These are phyloP conservation scores for Auricularia sp. DNA, from an alignment of 768 basidiomycete species.

Conservation along the genomic window DNA sequence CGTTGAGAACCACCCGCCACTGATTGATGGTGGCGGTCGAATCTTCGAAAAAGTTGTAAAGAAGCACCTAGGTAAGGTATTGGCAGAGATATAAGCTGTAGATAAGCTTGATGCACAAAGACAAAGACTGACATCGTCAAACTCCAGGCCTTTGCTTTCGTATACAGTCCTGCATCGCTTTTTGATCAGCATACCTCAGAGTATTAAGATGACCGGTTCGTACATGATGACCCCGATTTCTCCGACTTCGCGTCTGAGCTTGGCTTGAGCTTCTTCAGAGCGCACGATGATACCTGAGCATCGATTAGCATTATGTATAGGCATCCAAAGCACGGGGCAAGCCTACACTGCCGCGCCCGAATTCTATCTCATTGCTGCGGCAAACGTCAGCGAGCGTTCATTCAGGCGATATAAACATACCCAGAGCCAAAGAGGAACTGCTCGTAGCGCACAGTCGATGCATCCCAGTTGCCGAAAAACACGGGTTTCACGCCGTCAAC, in stretches of 20 bases:
- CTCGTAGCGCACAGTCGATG: conserved; percentile 26
- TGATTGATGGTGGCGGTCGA: conserved; percentile 40
- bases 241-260: conserved; percentile 42
- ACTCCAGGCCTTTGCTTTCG: conserved; percentile 60
- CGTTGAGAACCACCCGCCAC: conserved; percentile 52
- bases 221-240: conserved; percentile 32
- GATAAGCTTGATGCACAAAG: neutral
- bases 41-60: conserved; percentile 69
- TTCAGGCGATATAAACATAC: neutral
- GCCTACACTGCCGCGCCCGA: conserved; percentile 39
- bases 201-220: no score
- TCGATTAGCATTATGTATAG: neutral
- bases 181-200: no score
- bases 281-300: conserved; percentile 51
- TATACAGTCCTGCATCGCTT: conserved; percentile 34
- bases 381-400: neutral
- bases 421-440: conserved; percentile 40
- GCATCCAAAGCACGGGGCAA: conserved; percentile 2
- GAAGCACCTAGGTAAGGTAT: conserved; percentile 39
- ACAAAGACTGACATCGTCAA: conserved; percentile 40
- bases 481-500: conserved; percentile 47
- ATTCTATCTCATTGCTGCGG: conserved; percentile 31
- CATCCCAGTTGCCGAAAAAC: conserved; percentile 42
- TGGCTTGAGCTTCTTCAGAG: conserved; percentile 40
- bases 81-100: neutral